Conservation (phyloP, 495 filamentous ascomycete species). For the Talaromyces trachyspermus region DNA sequence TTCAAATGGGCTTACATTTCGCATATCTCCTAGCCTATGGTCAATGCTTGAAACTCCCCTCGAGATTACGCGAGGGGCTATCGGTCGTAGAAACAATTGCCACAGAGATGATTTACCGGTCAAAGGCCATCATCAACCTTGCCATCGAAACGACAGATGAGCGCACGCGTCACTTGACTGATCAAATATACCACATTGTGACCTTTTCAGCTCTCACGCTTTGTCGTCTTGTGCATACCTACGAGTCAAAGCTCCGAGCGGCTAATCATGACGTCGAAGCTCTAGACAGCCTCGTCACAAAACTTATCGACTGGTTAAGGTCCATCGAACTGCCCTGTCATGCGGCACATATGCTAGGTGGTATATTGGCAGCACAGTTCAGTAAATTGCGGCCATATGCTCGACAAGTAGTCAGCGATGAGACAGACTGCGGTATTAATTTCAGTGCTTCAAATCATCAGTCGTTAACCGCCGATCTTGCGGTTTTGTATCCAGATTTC, state of each 20-base stretch:
- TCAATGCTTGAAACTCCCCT: conserved; percentile 30
- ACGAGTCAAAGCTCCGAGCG: conserved; percentile 24
- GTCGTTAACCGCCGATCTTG: not conserved
- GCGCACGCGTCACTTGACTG: conserved; percentile 36
- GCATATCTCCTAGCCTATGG: conserved; percentile 36
- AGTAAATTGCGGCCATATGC: conserved; percentile 1
- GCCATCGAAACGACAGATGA: conserved; percentile 41
- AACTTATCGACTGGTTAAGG: conserved; percentile 33
- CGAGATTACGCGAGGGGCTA: conserved; percentile 13
- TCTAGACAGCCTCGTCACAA: conserved; percentile 26
- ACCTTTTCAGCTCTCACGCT: conserved; percentile 38
- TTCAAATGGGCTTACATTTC: conserved; percentile 42
- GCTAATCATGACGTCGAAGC: conserved; percentile 19
- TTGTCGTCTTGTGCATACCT: conserved; percentile 29
- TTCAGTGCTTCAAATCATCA: not conserved
- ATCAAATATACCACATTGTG: conserved; percentile 45
- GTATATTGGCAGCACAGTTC: conserved; percentile 17
- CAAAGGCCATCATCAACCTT: conserved; percentile 33
- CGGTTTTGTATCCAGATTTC: not conserved
- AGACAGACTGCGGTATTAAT: not conserved
- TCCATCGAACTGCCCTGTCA: conserved; percentile 38
- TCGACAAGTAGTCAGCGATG: not conserved
- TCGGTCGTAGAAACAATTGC: conserved; percentile 23
- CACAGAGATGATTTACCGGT: conserved; percentile 36
- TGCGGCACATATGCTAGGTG: conserved; percentile 35